Evolutionary conservation across 345 rosid species (phyloP).

Genomic region (Mercurialis annua): DNA sequence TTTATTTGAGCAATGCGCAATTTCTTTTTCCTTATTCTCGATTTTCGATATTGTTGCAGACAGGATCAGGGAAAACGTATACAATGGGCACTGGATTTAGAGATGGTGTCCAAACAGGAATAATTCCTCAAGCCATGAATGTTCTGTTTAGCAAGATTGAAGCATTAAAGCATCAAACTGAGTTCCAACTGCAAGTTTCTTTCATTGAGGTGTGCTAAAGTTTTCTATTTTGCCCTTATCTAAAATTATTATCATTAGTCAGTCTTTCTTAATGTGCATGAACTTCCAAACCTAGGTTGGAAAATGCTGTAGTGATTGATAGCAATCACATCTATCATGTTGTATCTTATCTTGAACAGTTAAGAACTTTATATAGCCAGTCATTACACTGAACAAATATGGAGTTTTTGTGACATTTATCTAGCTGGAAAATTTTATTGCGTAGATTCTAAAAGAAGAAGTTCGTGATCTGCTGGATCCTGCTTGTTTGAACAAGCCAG

Average conservation of each 20-base stretch:
- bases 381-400: neutral
- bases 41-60: conserved; percentile 44
- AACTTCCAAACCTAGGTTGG: neutral
- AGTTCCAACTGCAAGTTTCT: conserved; percentile 88
- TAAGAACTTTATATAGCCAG: neutral
- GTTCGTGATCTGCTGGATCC: conserved; percentile 91
- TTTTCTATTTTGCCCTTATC: conserved; percentile 11
- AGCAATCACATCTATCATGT: neutral
- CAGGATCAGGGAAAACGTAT: conserved; percentile 98
- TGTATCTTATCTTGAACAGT: neutral
- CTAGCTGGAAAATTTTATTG: conserved; percentile 26
- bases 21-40: conserved; percentile 17
- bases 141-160: conserved; percentile 80
- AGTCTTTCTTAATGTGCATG: neutral
- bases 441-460: conserved; percentile 96
- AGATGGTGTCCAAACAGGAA: conserved; percentile 74
- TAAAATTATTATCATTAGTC: conserved; percentile 3
- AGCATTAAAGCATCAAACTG: conserved; percentile 61
- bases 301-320: neutral
- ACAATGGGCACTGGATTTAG: conserved; percentile 97
- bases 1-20: neutral
- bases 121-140: conserved; percentile 88
- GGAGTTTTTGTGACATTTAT: conserved; percentile 9
- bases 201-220: conserved; percentile 78
- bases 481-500: conserved; percentile 51